Evolutionary conservation across 1,284 basidiomycete genomes (phyloP).

Genomic region (Singerocomus inundabilis): DNA sequence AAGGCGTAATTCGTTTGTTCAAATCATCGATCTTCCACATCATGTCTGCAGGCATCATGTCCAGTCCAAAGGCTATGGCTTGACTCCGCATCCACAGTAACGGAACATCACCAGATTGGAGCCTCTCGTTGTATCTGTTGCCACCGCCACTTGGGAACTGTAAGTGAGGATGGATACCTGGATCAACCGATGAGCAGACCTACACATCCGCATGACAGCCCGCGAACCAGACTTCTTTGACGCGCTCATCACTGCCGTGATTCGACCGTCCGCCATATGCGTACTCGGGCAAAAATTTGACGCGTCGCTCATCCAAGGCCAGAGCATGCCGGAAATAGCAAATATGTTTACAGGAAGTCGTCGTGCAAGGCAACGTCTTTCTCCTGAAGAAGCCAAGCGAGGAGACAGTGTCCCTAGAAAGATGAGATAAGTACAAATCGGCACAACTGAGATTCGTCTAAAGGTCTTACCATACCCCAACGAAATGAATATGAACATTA

Average conservation of each 20-base stretch:
- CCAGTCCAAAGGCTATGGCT: conserved; percentile 25
- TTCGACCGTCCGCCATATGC: conserved; percentile 26
- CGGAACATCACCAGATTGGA: conserved; percentile 34
- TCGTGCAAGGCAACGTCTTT: conserved; percentile 30
- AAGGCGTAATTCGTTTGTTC: conserved; percentile 22
- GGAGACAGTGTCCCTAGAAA: conserved; percentile 34
- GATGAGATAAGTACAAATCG: neutral
- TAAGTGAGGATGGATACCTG: conserved; percentile 1
- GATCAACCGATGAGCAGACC: conserved; percentile 11
- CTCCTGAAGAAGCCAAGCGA: conserved; percentile 35
- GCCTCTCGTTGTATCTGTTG: conserved; percentile 26
- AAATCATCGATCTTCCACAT: conserved; percentile 33
- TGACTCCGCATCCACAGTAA: conserved; percentile 36
- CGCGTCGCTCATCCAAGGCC: conserved; percentile 41
- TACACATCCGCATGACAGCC: conserved; percentile 37
- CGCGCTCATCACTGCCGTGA: conserved; percentile 8
- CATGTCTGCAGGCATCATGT: conserved; percentile 23
- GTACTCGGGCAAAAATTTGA: conserved; percentile 43
- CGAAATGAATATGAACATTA: conserved; percentile 34
- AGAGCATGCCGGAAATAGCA: conserved; percentile 34
- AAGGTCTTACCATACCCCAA: conserved; percentile 37
- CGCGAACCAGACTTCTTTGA: conserved; percentile 39
- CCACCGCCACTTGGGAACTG: conserved; percentile 29
- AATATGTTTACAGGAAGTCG: conserved; percentile 28
- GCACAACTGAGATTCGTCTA: neutral